Conservation (phyloP, 805 yeast species). For the Lipomyces mesembrius region DNA sequence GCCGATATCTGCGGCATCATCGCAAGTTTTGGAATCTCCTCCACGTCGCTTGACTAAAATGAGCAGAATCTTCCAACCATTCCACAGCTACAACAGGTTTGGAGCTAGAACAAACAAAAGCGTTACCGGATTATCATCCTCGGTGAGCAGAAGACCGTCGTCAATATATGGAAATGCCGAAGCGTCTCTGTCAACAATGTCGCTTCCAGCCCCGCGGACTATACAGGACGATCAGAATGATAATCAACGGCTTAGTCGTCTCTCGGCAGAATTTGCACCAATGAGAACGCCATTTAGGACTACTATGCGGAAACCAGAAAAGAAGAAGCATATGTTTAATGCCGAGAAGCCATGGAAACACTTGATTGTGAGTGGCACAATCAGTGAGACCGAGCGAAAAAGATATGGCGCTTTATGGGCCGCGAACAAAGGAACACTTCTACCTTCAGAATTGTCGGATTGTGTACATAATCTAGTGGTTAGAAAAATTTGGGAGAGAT, state of each 20-base stretch:
- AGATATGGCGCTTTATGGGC: slow-evolving; percentile 95
- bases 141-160: neutral
- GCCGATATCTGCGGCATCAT: neutral
- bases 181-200: slow-evolving; percentile 10
- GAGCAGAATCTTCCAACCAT: slow-evolving; percentile 1
- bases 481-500: slow-evolving; percentile 77
- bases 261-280: neutral
- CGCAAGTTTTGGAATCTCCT: neutral
- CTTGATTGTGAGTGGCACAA: slow-evolving; percentile 22
- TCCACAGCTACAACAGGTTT: slow-evolving; percentile 2
- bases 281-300: slow-evolving; percentile 23
- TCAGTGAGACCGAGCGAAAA: slow-evolving; percentile 67
- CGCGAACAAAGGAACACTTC: slow-evolving; percentile 67
- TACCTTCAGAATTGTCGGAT: slow-evolving; percentile 24
- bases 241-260: neutral
- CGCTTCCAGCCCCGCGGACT: slow-evolving; percentile 6
- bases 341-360: slow-evolving; percentile 41
- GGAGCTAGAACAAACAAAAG: neutral
- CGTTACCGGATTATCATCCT: neutral
- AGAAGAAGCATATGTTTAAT: slow-evolving; percentile 33
- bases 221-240: neutral
- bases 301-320: slow-evolving; percentile 39
- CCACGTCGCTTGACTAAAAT: neutral
- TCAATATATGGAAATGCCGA: neutral
- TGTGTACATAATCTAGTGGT: slow-evolving; percentile 55